Evolutionary conservation across 2,329 filamentous ascomycete genomes (phyloP), one percentile per base, ranked within the genome.

Genomic region (Hirsutella minnesotensis): DNA sequence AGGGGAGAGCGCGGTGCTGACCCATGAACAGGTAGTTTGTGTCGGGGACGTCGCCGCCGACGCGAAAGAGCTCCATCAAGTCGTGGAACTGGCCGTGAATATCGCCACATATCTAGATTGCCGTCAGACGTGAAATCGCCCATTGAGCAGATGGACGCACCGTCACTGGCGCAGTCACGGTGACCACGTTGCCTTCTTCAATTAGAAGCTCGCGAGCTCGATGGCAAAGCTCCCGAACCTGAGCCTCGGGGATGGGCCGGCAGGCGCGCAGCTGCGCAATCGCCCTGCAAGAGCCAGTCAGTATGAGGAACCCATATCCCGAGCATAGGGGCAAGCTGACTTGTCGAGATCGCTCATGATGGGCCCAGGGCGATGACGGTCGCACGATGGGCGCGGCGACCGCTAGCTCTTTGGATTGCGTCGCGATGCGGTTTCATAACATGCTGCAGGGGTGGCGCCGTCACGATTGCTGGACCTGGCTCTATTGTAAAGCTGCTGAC

Each of bases 1-100:
- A 13, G 15, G 18, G 18, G 10, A 16, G 18, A 10, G 42, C 15
- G 20, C 7, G n/a, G 18, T 18, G 31, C 65, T 38, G 70, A 86
- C 83, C 89, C 87, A 95, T 95, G 67, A 95, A 95, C 3, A 95
- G 77, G 63, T 95, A 95, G 59, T 94, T 95, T 27, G 89, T 95
- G 57, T 95, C 90, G 34, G 89, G 89, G 4, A 94, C 86, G 60
- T 95, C 87, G 49, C 89, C 89, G 47, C 89, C 89, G 4, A 95
- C 89, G 42, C 88, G 79, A 60, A 95, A 95, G 5, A 95, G 77
- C 64, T 95, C 90, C 90, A 95, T 95, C 55, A 95, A 66, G 59
- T 95, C 89, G 57, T 95, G 89, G 58, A 95, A 95, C 62, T 95
- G 89, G 52, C 89, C 89, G 59, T 96, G 90, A 45, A 96, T 95